Evolutionary conservation across 495 filamentous ascomycete genomes (phyloP).

Genomic region (Amniculicola lignicola): DNA sequence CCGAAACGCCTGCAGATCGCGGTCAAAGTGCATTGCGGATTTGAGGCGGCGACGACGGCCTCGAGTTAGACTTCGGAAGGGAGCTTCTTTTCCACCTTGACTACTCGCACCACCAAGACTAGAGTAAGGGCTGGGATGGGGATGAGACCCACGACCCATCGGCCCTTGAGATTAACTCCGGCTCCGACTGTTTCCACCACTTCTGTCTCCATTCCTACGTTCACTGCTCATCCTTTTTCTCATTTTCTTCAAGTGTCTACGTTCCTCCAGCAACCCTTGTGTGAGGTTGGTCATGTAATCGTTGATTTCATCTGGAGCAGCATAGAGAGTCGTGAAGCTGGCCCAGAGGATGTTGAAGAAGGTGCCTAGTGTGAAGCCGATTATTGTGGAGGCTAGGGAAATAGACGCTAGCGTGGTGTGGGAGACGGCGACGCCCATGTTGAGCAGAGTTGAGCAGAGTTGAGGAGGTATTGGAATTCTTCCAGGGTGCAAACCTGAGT

Average conservation of each 20-base stretch:
- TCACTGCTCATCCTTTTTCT: not conserved
- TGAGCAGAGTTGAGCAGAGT: not conserved
- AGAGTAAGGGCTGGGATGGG: too few species aligned
- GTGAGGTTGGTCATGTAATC: constrained; percentile 36
- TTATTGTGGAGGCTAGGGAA: constrained; percentile 28
- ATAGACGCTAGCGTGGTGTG: constrained; percentile 23
- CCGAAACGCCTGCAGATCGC: not conserved
- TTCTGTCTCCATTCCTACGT: constrained; percentile 2
- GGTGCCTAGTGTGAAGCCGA: constrained; percentile 38
- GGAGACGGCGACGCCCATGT: constrained; percentile 36
- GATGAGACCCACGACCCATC: too few species aligned
- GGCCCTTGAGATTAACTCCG: too few species aligned
- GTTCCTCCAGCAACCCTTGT: constrained; percentile 36
- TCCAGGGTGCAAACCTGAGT: too few species aligned
- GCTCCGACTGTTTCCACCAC: not conserved
- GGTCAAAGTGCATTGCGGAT: constrained; percentile 1
- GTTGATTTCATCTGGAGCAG: constrained; percentile 33
- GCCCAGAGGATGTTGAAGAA: constrained; percentile 35
- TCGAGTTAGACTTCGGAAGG: too few species aligned
- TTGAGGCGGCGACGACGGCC: too few species aligned
- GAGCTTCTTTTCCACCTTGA: too few species aligned
- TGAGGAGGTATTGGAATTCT: too few species aligned
- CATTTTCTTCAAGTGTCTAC: constrained; percentile 22
- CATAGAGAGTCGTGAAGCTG: constrained; percentile 30
- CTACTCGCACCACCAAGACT: too few species aligned